phyloP scores from a whole-genome alignment of 2,329 filamentous ascomycete genomes.

The Gaeumannomyces sp. region DNA sequence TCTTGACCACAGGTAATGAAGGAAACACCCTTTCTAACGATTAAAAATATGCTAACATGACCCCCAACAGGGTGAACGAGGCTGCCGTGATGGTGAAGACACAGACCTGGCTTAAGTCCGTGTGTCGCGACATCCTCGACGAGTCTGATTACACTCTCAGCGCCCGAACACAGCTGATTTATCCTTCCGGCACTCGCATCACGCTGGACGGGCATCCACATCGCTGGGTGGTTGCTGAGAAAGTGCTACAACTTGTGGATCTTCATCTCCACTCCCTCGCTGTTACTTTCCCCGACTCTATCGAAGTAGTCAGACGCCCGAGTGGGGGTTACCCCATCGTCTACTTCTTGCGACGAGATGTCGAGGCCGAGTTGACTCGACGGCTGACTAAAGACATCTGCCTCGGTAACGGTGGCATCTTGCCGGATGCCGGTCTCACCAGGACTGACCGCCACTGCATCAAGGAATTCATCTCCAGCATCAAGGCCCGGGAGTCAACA shows the following conservation, averaged over 20 bases:
- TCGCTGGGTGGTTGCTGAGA: conserved; percentile 42
- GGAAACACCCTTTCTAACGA: no score
- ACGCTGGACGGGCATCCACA: conserved; percentile 46
- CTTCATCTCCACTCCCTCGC: conserved; percentile 31
- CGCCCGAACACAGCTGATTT: conserved; percentile 50
- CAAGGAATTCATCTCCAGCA: conserved; percentile 16
- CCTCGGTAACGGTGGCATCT: conserved; percentile 19
- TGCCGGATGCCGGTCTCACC: conserved; percentile 23
- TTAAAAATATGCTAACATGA: background rate
- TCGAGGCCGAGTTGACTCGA: conserved; percentile 36
- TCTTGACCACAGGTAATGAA: conserved; percentile 32
- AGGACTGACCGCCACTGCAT: conserved; percentile 20
- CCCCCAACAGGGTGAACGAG: conserved; percentile 21
- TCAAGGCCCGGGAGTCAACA: background rate
- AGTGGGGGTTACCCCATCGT: conserved; percentile 46
- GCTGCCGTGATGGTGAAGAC: conserved; percentile 42
- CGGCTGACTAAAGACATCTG: conserved; percentile 36
- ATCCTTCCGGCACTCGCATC: conserved; percentile 43
- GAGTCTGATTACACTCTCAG: conserved; percentile 54
- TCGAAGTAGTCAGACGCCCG: conserved; percentile 39
- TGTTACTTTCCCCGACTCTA: conserved; percentile 27
- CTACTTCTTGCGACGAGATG: conserved; percentile 45
- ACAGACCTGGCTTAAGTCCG: conserved; percentile 41
- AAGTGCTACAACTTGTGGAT: conserved; percentile 34
- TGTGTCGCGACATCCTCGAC: conserved; percentile 56